A percentile compares a stretch with the other conserved stretches of the same genome.
Conservation (phyloP, 2,329 filamentous ascomycete genomes). For the Apiospora sp. region DNA sequence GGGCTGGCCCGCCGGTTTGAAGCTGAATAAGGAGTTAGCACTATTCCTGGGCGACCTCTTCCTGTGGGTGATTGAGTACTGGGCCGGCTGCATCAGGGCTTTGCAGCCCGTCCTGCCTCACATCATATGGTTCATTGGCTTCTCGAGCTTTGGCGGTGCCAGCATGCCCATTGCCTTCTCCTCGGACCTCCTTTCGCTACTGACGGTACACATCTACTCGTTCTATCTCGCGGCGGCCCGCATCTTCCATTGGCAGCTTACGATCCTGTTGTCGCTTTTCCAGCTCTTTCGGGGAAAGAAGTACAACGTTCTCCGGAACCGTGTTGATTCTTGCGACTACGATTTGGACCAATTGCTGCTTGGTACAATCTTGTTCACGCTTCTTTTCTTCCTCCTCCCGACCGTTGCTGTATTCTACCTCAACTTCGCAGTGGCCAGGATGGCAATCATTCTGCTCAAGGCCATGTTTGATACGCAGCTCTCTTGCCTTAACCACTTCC, state of each 20-base stretch:
- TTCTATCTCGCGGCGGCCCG: slow-evolving; percentile 97
- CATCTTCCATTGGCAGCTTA: slow-evolving; percentile 98
- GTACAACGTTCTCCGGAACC: slow-evolving; percentile 93
- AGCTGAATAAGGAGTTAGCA: slow-evolving; percentile 92
- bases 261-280: slow-evolving; percentile 96
- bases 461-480: slow-evolving; percentile 89
- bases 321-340: slow-evolving; percentile 98
- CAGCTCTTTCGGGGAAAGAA: slow-evolving; percentile 98
- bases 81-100: slow-evolving; percentile 84
- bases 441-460: slow-evolving; percentile 94
- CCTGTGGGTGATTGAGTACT: slow-evolving; percentile 98
- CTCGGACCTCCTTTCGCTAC: slow-evolving; percentile 88
- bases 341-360: slow-evolving; percentile 96
- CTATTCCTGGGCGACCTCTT: slow-evolving; percentile 95
- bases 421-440: slow-evolving; percentile 92
- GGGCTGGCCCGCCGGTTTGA: slow-evolving; percentile 93
- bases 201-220: slow-evolving; percentile 96
- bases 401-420: slow-evolving; percentile 97
- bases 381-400: slow-evolving; percentile 92
- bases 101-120: slow-evolving; percentile 83
- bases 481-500: slow-evolving; percentile 96
- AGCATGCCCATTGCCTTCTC: slow-evolving; percentile 97
- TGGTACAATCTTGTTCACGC: slow-evolving; percentile 94
- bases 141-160: slow-evolving; percentile 93
- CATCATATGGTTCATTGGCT: slow-evolving; percentile 91